A percentile compares a stretch with the other conserved stretches of the same genome.
Evolutionary conservation across 2,329 filamentous ascomycete genomes (phyloP).

Genomic region (Fusarium sulawesiense): DNA sequence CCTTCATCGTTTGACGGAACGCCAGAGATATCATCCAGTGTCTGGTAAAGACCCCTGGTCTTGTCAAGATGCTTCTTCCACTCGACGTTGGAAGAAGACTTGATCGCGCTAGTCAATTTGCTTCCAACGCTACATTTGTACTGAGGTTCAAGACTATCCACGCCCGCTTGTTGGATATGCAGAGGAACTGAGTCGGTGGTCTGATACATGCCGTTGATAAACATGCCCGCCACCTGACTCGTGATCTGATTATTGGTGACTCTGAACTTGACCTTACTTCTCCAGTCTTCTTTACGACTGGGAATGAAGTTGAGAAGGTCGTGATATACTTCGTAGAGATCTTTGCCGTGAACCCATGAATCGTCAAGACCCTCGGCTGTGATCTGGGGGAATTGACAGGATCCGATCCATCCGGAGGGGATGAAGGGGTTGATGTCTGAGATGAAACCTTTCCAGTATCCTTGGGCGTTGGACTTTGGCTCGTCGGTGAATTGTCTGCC

Average conservation of each 20-base stretch:
- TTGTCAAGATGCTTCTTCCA: constrained; percentile 75
- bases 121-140: constrained; percentile 72
- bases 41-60: constrained; percentile 64
- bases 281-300: constrained; percentile 55
- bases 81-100: constrained; percentile 55
- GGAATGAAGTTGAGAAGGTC: constrained; percentile 76
- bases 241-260: constrained; percentile 88
- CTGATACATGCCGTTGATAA: constrained; percentile 77
- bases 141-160: constrained; percentile 80
- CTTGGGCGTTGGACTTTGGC: constrained; percentile 61
- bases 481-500: constrained; percentile 63
- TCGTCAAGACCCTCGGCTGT: constrained; percentile 78
- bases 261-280: constrained; percentile 67
- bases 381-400: constrained; percentile 85
- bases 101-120: constrained; percentile 57
- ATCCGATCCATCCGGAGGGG: constrained; percentile 74
- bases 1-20: constrained; percentile 65
- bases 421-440: constrained; percentile 74
- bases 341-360: constrained; percentile 79
- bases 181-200: constrained; percentile 58
- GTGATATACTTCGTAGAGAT: constrained; percentile 81
- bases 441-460: constrained; percentile 74
- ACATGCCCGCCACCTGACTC: constrained; percentile 80
- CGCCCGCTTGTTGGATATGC: constrained; percentile 60
- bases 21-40: constrained; percentile 76